Evolutionary conservation across 2,329 filamentous ascomycete genomes (phyloP).

Genomic region (Furcasterigmium sp.): DNA sequence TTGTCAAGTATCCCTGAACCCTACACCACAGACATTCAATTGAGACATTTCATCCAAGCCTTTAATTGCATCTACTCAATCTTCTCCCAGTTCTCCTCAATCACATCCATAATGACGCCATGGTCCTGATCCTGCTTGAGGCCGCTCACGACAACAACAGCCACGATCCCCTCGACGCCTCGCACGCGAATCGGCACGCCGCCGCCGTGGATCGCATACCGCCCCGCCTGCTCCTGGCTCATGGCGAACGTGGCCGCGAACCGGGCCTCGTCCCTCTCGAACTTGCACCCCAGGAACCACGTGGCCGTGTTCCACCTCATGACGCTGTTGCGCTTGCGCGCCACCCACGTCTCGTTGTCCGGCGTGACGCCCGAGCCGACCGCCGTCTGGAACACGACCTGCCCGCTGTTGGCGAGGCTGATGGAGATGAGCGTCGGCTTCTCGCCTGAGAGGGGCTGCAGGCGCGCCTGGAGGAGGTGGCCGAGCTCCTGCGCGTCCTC

Average conservation of each 20-base stretch:
- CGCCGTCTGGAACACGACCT: conserved; percentile 65
- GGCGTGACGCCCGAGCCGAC: conserved; percentile 62
- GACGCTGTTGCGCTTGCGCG: conserved; percentile 66
- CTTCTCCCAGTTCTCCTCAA: conserved; percentile 45
- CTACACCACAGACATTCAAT: not conserved
- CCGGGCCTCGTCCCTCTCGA: conserved; percentile 53
- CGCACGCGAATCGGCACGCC: conserved; percentile 66
- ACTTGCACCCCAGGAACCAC: conserved; percentile 68
- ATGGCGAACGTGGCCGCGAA: conserved; percentile 65
- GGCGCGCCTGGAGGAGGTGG: conserved; percentile 57
- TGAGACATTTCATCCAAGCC: not conserved
- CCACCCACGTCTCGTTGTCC: conserved; percentile 68
- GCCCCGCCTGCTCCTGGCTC: conserved; percentile 45
- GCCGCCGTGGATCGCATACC: conserved; percentile 75
- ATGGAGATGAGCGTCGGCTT: conserved; percentile 60
- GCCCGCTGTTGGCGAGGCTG: conserved; percentile 49
- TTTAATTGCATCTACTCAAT: not conserved
- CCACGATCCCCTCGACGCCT: conserved; percentile 71
- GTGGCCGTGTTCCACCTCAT: conserved; percentile 65
- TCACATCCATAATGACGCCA: conserved; percentile 65
- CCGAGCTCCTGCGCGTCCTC: conserved; percentile 62
- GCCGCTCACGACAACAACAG: conserved; percentile 70
- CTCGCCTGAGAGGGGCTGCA: conserved; percentile 40
- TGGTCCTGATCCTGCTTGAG: conserved; percentile 76
- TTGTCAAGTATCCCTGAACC: too few species aligned